These are phyloP conservation scores for Radiomyces spectabilis DNA, from an alignment of 192 early-diverging fungal genomes.

Conservation along the genomic window DNA sequence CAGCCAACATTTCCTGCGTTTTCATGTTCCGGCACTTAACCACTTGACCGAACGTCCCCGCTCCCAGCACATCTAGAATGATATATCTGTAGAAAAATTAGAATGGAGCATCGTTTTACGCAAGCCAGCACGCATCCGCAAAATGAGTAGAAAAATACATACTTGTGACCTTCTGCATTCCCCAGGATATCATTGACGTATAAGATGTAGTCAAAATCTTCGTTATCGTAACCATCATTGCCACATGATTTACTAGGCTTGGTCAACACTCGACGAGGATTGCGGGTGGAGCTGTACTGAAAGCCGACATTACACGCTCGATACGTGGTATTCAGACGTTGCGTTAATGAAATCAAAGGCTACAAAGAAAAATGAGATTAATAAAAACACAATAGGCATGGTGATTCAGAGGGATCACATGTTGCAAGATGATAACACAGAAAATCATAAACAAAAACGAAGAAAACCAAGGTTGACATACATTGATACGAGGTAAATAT, in stretches of 20 bases:
- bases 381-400: slow-evolving; percentile 2
- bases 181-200: slow-evolving; percentile 97
- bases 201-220: slow-evolving; percentile 93
- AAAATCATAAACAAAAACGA: not conserved
- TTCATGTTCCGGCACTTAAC: slow-evolving; percentile 92
- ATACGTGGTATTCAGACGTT: slow-evolving; percentile 16
- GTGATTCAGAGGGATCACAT: too few relatives aligned
- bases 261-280: slow-evolving; percentile 92
- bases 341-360: slow-evolving; percentile 18
- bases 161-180: slow-evolving; percentile 81
- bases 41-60: slow-evolving; percentile 98
- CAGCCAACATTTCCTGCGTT: slow-evolving; percentile 84
- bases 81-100: slow-evolving; percentile 53
- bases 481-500: not conserved
- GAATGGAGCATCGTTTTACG: not conserved
- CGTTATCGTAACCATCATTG: slow-evolving; percentile 94
- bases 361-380: not conserved
- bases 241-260: slow-evolving; percentile 86
- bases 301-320: slow-evolving; percentile 65
- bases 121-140: too few relatives aligned
- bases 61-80: slow-evolving; percentile 89
- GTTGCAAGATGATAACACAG: not conserved
- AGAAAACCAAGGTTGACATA: not conserved
- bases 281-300: slow-evolving; percentile 69
- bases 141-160: slow-evolving; percentile 14